Conservation (phyloP, 495 filamentous ascomycete genomes). For the Monascus purpureus region DNA sequence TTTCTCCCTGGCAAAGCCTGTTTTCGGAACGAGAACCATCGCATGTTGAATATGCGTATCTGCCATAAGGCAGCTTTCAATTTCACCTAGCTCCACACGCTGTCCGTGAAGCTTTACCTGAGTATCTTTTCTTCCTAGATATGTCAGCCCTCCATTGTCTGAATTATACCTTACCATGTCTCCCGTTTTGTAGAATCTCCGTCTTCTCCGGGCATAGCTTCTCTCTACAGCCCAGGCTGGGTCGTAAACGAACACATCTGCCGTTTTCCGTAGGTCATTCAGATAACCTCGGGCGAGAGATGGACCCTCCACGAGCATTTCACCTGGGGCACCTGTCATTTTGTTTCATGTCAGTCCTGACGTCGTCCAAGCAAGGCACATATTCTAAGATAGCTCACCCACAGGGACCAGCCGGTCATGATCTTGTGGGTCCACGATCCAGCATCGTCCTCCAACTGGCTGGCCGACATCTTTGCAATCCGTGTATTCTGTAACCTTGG, state of each 20-base stretch:
- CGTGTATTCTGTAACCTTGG: constrained; percentile 16
- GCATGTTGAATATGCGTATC: constrained; percentile 23
- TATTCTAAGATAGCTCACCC: too few relatives aligned
- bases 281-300: constrained; percentile 34
- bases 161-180: constrained; percentile 48
- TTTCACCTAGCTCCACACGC: constrained; percentile 50
- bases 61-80: constrained; percentile 38
- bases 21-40: constrained; percentile 28
- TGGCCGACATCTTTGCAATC: constrained; percentile 33
- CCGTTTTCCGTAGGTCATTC: constrained; percentile 22
- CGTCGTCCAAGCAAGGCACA: too few relatives aligned
- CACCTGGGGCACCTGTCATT: too few relatives aligned
- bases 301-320: constrained; percentile 40
- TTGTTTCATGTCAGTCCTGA: too few relatives aligned
- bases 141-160: constrained; percentile 41
- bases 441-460: constrained; percentile 24
- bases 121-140: constrained; percentile 49
- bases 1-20: constrained; percentile 23
- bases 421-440: constrained; percentile 32
- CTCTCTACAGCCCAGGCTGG: constrained; percentile 21
- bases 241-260: constrained; percentile 29
- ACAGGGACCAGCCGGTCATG: constrained; percentile 34
- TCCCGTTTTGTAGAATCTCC: constrained; percentile 54
- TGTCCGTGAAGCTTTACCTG: constrained; percentile 59
- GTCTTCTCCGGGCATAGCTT: constrained; percentile 7